Base-by-base conservation (phyloP, 768 basidiomycete species). In the Kwoniella sp. region DNA sequence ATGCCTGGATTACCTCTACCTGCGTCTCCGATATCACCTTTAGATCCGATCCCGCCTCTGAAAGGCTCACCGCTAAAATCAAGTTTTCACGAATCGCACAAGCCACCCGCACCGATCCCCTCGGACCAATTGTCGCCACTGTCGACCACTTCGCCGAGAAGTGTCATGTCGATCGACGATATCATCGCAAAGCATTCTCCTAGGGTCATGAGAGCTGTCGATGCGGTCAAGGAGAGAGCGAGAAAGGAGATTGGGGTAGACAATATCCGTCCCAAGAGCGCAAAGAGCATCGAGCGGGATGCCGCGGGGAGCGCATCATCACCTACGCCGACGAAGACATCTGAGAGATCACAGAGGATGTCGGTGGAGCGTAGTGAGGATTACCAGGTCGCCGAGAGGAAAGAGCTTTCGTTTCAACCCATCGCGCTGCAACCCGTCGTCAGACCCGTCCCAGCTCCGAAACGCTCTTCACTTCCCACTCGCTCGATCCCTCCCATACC, bases 201-300 rank as follows among this genome's bases (percentile, higher is more conserved):
- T 0, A 66, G 67, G 7, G 63, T 61, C 9, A 30, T 48, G 26
- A 50, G 25, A 15, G 67, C 69, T 6, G 27, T 58, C 19, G 58
- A 47, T 48, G 57, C 52, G 5, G 60, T 55, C 2, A 68, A 57
- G n/a, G 60, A 44, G 2, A 59, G 65, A 26, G 73, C 75, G 8
- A 36, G 71, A 49, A 55, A 48, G 26, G 63, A 69, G 29, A 37
- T 73, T 1, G 65, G 63, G 10, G 40, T 58, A 10, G 25, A 48
- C 21, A 44, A 44, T 19, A 9, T 44, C 29, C 64, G 7, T 47
- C 53, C 25, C 2, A 26, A 26, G 44, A 50, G 27, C 8, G 21
- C 37, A 44, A 46, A 17, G 29, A n/a, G 13, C 55, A 24, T 21
- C 26, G 29, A 1, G 52, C 25, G 36, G 86, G 89, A n/a, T 92